Base-by-base conservation (phyloP, 164 flowering plant species). In the Berberis thunbergii region DNA sequence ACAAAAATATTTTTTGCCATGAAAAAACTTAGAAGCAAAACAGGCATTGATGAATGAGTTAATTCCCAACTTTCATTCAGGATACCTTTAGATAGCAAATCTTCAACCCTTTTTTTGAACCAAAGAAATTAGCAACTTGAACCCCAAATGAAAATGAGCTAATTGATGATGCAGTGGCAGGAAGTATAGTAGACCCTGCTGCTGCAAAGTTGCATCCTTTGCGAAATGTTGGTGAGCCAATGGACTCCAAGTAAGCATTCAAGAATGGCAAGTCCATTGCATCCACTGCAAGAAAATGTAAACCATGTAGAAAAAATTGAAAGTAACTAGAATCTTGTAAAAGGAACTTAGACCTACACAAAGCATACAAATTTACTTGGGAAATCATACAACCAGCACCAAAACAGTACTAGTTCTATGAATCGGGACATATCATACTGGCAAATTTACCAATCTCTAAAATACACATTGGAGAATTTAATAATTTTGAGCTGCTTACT, bases 161-260 rank as follows among this genome's bases (percentile, higher is more conserved):
- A 49, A 83, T 66, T 7, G 96, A 76, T 49, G 81, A 58, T 53
- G 87, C 78, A 43, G 83, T 82, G 26, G 98, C 84, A 12, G 90
- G 94, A 55, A 74, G 90, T 10, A 86, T 75, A 9, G 90, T 86
- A 1, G 96, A 82, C 1, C 86, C 98, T 44, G 96, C 96, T 12
- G 87, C 88, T 12, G 98, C 98, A 80, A 89, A 93, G 56, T 93
- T 86, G 74, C 97, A 80, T 4, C 98, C 98, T 65, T 66, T 84
- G 54, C 54, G 71, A 73, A 88, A 93, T 68, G 42, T 80, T 12
- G 96, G 98, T 7, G 75, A 48, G 7, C 85, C 91, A 39, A 89
- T n/a, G 9, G 98, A 79, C 13, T 93, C 98, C 83, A 93, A 68
- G 72, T 93, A 93, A 1, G 97, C 77, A 72, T 88, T 86, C 56